Evolutionary conservation across 768 basidiomycete species (phyloP), one percentile per base, ranked within the genome.

Genomic region (Tricholoma sp.): DNA sequence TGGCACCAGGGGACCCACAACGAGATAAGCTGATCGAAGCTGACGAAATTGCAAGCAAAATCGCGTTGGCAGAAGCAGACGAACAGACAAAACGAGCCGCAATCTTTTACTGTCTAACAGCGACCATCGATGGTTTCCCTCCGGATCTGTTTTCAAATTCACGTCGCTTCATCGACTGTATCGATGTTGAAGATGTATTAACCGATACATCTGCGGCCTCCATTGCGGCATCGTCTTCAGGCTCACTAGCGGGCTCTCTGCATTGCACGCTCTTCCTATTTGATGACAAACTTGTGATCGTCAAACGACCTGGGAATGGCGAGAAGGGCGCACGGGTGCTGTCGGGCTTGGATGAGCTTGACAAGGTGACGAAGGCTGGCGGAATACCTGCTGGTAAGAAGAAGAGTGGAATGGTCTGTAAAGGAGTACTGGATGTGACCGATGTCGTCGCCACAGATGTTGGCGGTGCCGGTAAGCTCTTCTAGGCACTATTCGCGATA

Each of bases 221-320:
- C 29, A 31, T 6, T 50, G 77, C 79, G 15, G 63, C 74, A 10
- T 72, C 78, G 12, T 64, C 78, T 33, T 72, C 75, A 11, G 76
- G 74, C 52, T 49, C 47, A 49, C 63, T 71, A 6, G 71, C 76
- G 1, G 64, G 71, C 2, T 75, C 80, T 0, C 78, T 96, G 15
- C 88, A 92, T 65, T 95, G 90, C 70, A 91, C 90, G 2, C 74
- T 99, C 29, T 90, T 98, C 68, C 77, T 99, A 47, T 98, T 99
- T 67, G 90, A 94, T 59, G 96, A 99, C 72, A 92, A 92, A 65
- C 75, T 99, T 18, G 79, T 98, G 68, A 84, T 99, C 58, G 89
- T 86, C 48, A 98, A 98, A 73, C 81, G 97, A 28, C 90, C 81
- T 42, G 84, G 74, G 32, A 88, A 78, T 65, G 86, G 83, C 41